Base-by-base conservation (phyloP, 805 yeast species). In the Vanderwaltozyma yarrowii region DNA sequence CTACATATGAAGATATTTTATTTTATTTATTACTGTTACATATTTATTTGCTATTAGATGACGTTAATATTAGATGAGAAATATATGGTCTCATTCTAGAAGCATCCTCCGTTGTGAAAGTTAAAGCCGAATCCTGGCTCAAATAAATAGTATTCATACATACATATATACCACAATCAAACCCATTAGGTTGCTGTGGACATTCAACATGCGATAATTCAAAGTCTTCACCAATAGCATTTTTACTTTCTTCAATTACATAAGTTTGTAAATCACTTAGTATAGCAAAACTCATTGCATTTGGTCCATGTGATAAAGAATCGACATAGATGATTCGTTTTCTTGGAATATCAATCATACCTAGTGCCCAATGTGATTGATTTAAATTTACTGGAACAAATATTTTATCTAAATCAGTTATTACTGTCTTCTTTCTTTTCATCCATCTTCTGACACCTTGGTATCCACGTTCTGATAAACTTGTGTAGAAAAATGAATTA, bases 141-240 rank as follows among this genome's bases (percentile, higher is more conserved):
- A 85, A 49, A 33, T 70, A 78, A 34, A 76, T 71, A 1, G 83
- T 84, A 33, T 78, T 80, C 39, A 87, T 74, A 58, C 96, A 81
- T 2, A 94, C 73, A 53, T 88, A 92, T 2, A 89, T 94, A 7
- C 98, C 98, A 65, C 98, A 92, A 59, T 92, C 98, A 47, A 57
- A 84, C 0, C 96, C 96, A 54, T 92, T 92, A 20, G 69, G 65
- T 56, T 92, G 98, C 47, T 80, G 84, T 1, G 98, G 97, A 31
- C 88, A 69, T n/a, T 61, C 54, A 2, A 57, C 44, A 28, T 61
- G 66, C 13, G 43, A 39, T 15, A 58, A 39, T 13, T 54, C 58
- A 35, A 54, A 60, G 16, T 62, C 64, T 26, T 54, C 43, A 6
- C 67, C 67, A 11, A 57, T 30, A 4, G 57, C 46, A 1, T 64